These are phyloP conservation scores for Endocarpon pusillum DNA, from an alignment of 495 filamentous ascomycete species.

Conservation along the genomic window DNA sequence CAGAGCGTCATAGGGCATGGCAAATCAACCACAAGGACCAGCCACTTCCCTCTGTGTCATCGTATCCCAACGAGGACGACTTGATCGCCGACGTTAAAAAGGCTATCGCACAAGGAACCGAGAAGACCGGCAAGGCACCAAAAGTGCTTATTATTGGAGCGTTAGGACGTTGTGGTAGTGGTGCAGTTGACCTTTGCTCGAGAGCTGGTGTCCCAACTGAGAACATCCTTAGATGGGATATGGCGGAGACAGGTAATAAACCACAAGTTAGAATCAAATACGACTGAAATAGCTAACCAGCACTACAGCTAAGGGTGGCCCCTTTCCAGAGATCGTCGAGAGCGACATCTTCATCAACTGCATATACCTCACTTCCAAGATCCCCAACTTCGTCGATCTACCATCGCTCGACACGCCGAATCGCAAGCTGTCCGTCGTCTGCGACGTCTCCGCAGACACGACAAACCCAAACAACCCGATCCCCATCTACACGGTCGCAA, in stretches of 20 bases:
- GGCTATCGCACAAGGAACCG: constrained; percentile 40
- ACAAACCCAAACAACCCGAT: constrained; percentile 65
- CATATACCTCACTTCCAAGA: constrained; percentile 61
- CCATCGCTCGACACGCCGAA: constrained; percentile 49
- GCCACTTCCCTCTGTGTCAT: constrained; percentile 47
- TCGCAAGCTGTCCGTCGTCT: constrained; percentile 68
- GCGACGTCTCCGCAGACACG: constrained; percentile 68
- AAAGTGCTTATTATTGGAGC: constrained; percentile 43
- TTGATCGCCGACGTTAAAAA: constrained; percentile 60
- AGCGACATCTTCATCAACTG: constrained; percentile 73
- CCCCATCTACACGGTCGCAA: constrained; percentile 69
- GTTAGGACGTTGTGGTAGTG: constrained; percentile 72
- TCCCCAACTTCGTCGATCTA: constrained; percentile 55
- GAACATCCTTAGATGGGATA: constrained; percentile 79
- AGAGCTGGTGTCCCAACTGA: constrained; percentile 57
- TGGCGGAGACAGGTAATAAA: constrained; percentile 50
- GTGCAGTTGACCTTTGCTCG: constrained; percentile 64
- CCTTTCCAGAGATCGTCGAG: constrained; percentile 75
- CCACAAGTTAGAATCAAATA: neutral
- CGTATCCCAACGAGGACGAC: constrained; percentile 60
- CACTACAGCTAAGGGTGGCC: constrained; percentile 34
- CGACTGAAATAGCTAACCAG: neutral
- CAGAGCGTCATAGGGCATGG: constrained; percentile 36
- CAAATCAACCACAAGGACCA: constrained; percentile 52
- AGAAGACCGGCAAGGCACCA: constrained; percentile 32